Percentiles rank a stretch among this genome's conserved stretches.
phyloP scores from a whole-genome alignment of 2,329 filamentous ascomycete genomes.

The Aspergillus japonicus region DNA sequence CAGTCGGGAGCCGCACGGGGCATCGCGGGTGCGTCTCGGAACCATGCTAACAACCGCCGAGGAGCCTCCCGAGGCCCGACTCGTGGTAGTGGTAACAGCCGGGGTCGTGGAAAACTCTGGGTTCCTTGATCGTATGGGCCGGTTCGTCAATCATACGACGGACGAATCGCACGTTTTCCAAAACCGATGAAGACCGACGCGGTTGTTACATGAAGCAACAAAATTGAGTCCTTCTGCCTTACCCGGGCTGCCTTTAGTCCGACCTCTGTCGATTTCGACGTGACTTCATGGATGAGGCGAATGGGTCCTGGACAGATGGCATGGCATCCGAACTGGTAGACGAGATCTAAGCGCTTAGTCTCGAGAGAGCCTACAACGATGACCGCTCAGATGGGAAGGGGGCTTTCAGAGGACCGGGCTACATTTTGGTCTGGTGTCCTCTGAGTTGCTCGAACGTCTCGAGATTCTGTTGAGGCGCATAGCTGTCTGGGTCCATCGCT shows the following conservation, averaged over 20 bases:
- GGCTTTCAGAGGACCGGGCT: constrained; percentile 4
- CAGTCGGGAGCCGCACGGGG: constrained; percentile 37
- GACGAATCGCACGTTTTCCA: constrained; percentile 25
- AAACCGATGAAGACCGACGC: constrained; percentile 19
- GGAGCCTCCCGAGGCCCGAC: constrained; percentile 35
- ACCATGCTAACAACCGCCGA: constrained; percentile 32
- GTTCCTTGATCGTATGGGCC: constrained; percentile 40
- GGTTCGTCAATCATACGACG: constrained; percentile 18
- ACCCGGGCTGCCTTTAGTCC: constrained; percentile 19
- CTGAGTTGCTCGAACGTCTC: neutral
- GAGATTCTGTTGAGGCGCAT: neutral
- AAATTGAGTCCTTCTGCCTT: constrained; percentile 16
- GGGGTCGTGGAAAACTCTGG: constrained; percentile 46
- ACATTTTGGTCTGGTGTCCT: constrained; percentile 2
- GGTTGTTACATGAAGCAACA: constrained; percentile 22
- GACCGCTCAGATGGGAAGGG: constrained; percentile 11
- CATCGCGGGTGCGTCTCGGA: constrained; percentile 34
- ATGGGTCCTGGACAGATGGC: constrained; percentile 17
- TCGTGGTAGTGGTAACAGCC: constrained; percentile 38
- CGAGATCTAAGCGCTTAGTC: constrained; percentile 19
- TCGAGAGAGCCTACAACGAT: constrained; percentile 5
- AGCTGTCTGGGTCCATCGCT: neutral
- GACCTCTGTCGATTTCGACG: constrained; percentile 18
- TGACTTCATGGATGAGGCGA: constrained; percentile 20
- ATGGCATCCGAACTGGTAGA: constrained; percentile 17